Percentiles rank a stretch among this genome's conserved stretches.
Evolutionary conservation across 768 basidiomycete species (phyloP).

Genomic region (Gyrodon lividus): DNA sequence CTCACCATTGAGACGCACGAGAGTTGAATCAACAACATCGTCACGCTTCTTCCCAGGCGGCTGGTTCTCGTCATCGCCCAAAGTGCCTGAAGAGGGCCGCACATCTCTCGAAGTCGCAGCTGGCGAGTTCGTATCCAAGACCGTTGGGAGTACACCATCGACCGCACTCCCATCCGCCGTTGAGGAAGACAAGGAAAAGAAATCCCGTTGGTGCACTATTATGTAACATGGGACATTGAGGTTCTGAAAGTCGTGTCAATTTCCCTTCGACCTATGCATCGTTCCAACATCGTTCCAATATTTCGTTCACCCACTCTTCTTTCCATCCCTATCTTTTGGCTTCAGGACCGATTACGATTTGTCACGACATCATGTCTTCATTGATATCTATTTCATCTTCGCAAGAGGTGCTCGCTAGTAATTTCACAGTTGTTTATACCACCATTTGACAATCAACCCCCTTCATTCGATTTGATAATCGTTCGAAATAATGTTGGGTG

Average conservation of each 20-base stretch:
- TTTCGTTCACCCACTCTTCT: neutral
- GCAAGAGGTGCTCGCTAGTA: neutral
- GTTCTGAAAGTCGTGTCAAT: neutral
- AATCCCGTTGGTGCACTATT: conserved; percentile 16
- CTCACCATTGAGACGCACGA: conserved; percentile 26
- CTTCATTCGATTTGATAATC: neutral
- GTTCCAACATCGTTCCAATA: too few species aligned
- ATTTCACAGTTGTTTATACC: neutral
- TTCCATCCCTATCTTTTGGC: neutral
- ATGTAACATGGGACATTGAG: conserved; percentile 2
- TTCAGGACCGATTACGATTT: neutral
- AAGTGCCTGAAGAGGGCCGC: conserved; percentile 40
- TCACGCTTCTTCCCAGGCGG: conserved; percentile 58
- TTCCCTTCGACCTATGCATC: conserved; percentile 1
- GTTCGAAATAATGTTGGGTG: too few species aligned
- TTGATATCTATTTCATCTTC: conserved; percentile 2
- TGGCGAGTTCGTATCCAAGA: conserved; percentile 41
- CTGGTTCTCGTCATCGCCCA: conserved; percentile 42
- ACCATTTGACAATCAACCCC: neutral
- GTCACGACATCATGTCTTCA: neutral
- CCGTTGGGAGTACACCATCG: conserved; percentile 4
- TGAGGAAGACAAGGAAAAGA: conserved; percentile 13
- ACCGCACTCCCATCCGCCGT: conserved; percentile 8
- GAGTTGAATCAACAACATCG: conserved; percentile 55
- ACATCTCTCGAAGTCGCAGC: conserved; percentile 50